Base-by-base conservation (phyloP, 148 eudicot species). In the Nepenthes mirabilis region DNA sequence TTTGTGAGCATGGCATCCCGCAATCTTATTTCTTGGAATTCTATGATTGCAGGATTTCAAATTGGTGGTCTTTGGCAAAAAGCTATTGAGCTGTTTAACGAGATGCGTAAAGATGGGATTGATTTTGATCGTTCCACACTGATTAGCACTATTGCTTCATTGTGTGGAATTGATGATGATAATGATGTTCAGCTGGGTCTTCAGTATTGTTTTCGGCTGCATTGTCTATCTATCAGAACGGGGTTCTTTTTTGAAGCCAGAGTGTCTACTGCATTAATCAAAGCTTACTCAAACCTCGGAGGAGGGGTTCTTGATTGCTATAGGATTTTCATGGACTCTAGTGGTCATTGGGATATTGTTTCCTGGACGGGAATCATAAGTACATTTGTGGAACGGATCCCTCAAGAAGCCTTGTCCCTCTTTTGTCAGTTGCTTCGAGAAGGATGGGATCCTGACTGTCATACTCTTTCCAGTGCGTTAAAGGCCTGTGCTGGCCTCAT, bases 401-500 rank as follows among this genome's bases (percentile, higher is more conserved):
- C 86, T 11, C 69, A 60, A 45, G 56, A 60, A 56, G 70, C 74
- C 37, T 63, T 82, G 2, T 53, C 57, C 14, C 76, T 82, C 32
- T 82, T 73, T 47, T 43, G 57, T 37, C 78, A 73, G 62, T 52
- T 70, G 65, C 67, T 63, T 23, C 65, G 48, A 59, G 80, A 79
- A 61, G 77, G 71, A 55, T 60, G 66, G n/a, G 33, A 10, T 60
- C 68, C 71, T 36, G 86, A 79, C 57, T 51, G 61, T 60, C 69
- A 70, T 68, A 65, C 73, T 9, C 70, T 62, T 55, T 68, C 80
- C 5, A 52, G 61, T 34, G 73, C 66, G 3, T 35, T 82, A 51
- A 82, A 79, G 73, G 83, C 86, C 61, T 78, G 86, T 69, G 72
- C 83, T 12, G 70, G 73, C 50, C 63, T 82, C 53, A 74, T 82